Conservation (phyloP, 306 rosid genomes). For the Medicago ruthenica region DNA sequence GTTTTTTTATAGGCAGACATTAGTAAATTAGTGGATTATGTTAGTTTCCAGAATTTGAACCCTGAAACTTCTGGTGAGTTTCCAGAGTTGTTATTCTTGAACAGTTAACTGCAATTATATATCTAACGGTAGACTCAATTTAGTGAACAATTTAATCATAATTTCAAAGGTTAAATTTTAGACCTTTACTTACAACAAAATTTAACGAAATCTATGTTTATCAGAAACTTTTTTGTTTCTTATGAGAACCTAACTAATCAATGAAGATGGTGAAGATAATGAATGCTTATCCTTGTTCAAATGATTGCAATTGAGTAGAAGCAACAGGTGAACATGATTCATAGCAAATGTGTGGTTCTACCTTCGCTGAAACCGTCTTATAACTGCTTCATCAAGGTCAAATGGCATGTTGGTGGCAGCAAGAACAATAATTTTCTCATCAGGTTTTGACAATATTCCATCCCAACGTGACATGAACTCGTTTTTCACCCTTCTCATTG, state of each 20-base stretch:
- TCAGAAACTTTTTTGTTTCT: slow-evolving; percentile 12
- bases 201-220: slow-evolving; percentile 9
- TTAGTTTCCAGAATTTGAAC: too few relatives aligned
- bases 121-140: too few relatives aligned
- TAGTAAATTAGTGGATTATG: not conserved
- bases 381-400: too few relatives aligned
- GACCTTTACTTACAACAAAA: not conserved
- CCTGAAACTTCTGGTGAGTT: not conserved
- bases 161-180: too few relatives aligned
- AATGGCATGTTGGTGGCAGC: not conserved
- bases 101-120: too few relatives aligned
- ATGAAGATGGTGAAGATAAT: not conserved
- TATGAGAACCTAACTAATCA: not conserved
- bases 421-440: too few relatives aligned
- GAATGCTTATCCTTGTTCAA: not conserved
- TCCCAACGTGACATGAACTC: too few relatives aligned
- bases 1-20: not conserved
- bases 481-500: not conserved
- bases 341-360: too few relatives aligned
- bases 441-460: too few relatives aligned
- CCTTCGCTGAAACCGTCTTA: too few relatives aligned
- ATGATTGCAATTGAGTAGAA: slow-evolving; percentile 21
- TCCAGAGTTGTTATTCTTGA: not conserved
- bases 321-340: not conserved
- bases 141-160: too few relatives aligned